A percentile compares a stretch with the other conserved stretches of the same genome.
phyloP scores from a whole-genome alignment of 108 stramenopile species.

The Cyclotella sp. region DNA sequence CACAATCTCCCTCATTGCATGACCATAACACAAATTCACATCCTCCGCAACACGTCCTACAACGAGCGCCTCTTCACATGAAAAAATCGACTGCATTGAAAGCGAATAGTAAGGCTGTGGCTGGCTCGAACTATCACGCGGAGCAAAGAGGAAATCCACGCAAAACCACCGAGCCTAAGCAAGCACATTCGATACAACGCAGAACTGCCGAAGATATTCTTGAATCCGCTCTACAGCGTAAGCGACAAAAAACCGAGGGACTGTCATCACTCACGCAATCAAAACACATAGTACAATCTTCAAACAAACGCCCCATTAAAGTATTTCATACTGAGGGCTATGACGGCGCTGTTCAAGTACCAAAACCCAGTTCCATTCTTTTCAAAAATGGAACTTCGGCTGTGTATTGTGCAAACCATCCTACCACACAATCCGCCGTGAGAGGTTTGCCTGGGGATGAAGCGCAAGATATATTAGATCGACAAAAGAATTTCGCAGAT shows the following conservation, averaged over 20 bases:
- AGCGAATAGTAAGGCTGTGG: not conserved
- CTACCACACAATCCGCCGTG: constrained; percentile 14
- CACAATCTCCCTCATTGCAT: not conserved
- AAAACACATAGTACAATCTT: constrained; percentile 1
- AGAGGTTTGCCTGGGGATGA: not conserved
- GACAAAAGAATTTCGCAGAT: constrained; percentile 43
- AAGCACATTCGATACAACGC: constrained; percentile 3
- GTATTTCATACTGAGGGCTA: constrained; percentile 49
- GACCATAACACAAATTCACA: not conserved
- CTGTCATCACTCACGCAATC: not conserved
- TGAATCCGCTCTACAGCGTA: constrained; percentile 31
- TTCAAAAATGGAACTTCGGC: not conserved
- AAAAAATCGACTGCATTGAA: constrained; percentile 18
- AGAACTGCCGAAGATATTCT: constrained; percentile 22
- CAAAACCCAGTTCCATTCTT: constrained; percentile 62
- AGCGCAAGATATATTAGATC: constrained; percentile 41
- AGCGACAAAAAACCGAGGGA: constrained; percentile 5
- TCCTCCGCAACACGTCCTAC: constrained; percentile 1
- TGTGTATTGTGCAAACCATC: not conserved
- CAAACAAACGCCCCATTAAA: constrained; percentile 27
- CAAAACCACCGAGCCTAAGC: not conserved
- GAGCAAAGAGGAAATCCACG: constrained; percentile 20
- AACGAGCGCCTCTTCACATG: constrained; percentile 47
- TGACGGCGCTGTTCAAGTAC: constrained; percentile 75
- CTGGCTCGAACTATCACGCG: not conserved